A percentile compares a stretch with the other conserved stretches of the same genome.
phyloP scores from a whole-genome alignment of 257 asterid species.

The Verbascum thapsus region DNA sequence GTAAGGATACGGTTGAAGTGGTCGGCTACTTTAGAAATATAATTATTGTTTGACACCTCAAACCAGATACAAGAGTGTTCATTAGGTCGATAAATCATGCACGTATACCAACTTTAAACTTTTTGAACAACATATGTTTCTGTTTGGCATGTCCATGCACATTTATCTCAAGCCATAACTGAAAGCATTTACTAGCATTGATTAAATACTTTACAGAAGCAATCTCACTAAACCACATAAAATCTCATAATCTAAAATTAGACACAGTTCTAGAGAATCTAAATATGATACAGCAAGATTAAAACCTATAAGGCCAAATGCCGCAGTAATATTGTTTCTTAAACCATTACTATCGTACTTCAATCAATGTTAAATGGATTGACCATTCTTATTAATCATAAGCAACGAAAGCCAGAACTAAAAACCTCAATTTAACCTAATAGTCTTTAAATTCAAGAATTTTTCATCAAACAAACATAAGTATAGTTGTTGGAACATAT shows the following conservation, averaged over 20 bases:
- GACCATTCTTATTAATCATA: background rate
- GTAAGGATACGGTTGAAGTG: no score
- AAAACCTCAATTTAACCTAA: background rate
- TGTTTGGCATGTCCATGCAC: background rate
- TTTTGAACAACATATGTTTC: no score
- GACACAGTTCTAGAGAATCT: background rate
- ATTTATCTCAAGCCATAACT: background rate
- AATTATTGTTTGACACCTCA: no score
- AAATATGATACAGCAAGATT: background rate
- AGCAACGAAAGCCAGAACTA: background rate
- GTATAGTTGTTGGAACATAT: background rate
- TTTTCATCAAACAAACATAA: background rate
- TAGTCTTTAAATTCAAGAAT: background rate
- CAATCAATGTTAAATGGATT: background rate
- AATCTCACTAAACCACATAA: background rate
- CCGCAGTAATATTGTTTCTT: no score
- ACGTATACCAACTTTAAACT: no score
- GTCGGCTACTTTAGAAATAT: no score
- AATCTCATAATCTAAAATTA: constrained; percentile 4
- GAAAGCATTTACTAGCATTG: background rate
- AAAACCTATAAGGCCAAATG: background rate
- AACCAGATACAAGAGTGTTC: no score
- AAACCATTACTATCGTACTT: background rate
- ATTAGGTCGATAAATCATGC: no score
- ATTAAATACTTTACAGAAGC: background rate